Evolutionary conservation across 768 basidiomycete genomes (phyloP).

Genomic region (Jaapia argillacea): DNA sequence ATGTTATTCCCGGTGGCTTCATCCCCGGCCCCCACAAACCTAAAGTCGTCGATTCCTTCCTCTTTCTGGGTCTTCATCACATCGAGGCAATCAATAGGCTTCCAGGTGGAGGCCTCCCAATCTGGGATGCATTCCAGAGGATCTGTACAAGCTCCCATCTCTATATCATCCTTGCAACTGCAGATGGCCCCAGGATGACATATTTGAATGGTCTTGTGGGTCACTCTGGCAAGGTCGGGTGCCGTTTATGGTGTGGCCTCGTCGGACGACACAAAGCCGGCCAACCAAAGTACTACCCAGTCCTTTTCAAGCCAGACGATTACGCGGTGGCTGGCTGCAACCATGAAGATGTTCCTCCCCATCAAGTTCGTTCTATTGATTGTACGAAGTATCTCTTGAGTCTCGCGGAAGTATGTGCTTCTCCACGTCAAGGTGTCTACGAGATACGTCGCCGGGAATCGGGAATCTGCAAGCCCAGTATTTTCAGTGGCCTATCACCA

Average conservation of each 20-base stretch:
- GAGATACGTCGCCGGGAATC: conserved; percentile 15
- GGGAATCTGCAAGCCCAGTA: conserved; percentile 16
- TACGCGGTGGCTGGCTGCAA: conserved; percentile 15
- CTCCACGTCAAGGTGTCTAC: conserved; percentile 16
- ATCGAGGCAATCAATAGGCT: conserved; percentile 18
- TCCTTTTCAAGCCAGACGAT: conserved; percentile 13
- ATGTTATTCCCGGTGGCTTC: conserved; percentile 18
- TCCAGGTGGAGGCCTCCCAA: conserved; percentile 14
- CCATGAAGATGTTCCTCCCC: conserved; percentile 19
- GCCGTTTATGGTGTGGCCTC: conserved; percentile 21
- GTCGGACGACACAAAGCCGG: conserved; percentile 18
- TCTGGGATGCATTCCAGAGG: conserved; percentile 17
- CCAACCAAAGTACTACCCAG: conserved; percentile 24
- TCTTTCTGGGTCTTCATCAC: conserved; percentile 20
- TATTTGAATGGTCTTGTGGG: conserved; percentile 8
- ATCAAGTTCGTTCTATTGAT: background rate
- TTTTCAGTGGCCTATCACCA: conserved; percentile 5
- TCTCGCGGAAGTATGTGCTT: conserved; percentile 9
- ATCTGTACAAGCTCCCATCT: background rate
- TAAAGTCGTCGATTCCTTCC: conserved; percentile 20
- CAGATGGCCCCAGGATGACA: conserved; percentile 3
- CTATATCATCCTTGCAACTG: background rate
- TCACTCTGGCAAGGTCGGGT: conserved; percentile 23
- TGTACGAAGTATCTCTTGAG: conserved; percentile 10
- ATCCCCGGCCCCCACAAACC: conserved; percentile 23